Conservation (phyloP, 169 alveolate genomes). For the Ichthyophthirius multifiliis region DNA sequence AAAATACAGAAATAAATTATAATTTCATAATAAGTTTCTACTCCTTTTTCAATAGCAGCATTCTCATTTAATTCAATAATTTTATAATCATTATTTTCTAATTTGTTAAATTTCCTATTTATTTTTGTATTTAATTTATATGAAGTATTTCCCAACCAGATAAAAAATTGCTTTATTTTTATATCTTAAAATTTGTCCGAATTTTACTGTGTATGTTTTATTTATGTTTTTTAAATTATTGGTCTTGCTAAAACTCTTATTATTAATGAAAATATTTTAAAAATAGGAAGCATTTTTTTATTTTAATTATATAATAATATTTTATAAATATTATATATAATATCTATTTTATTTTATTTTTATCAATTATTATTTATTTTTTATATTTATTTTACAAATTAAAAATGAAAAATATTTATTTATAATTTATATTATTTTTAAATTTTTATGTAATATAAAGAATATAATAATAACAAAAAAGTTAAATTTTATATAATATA, state of each 20-base stretch:
- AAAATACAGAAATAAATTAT: conserved; percentile 16
- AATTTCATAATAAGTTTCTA: conserved; percentile 36
- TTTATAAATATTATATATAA: not conserved
- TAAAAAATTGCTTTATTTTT: conserved; percentile 16
- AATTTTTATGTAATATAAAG: too few relatives aligned
- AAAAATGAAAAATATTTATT: too few relatives aligned
- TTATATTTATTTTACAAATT: too few relatives aligned
- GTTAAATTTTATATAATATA: too few relatives aligned
- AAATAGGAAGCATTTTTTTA: conserved; percentile 26
- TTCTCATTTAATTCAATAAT: conserved; percentile 22
- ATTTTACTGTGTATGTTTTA: not conserved
- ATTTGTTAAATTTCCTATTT: conserved; percentile 32
- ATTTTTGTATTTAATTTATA: conserved; percentile 16
- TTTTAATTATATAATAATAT: not conserved
- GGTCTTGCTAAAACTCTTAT: conserved; percentile 42
- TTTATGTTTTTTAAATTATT: conserved; percentile 15
- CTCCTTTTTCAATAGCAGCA: conserved; percentile 38
- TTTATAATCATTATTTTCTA: conserved; percentile 26
- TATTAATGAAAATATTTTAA: conserved; percentile 26
- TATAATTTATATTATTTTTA: too few relatives aligned
- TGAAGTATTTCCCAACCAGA: conserved; percentile 22
- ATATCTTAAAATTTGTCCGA: not conserved
- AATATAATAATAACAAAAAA: too few relatives aligned
- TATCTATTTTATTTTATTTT: too few relatives aligned
- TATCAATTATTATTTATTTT: too few relatives aligned